Evolutionary conservation across 2,329 filamentous ascomycete species (phyloP), one percentile per base, ranked within the genome.

Genomic region (Penicillium expansum): DNA sequence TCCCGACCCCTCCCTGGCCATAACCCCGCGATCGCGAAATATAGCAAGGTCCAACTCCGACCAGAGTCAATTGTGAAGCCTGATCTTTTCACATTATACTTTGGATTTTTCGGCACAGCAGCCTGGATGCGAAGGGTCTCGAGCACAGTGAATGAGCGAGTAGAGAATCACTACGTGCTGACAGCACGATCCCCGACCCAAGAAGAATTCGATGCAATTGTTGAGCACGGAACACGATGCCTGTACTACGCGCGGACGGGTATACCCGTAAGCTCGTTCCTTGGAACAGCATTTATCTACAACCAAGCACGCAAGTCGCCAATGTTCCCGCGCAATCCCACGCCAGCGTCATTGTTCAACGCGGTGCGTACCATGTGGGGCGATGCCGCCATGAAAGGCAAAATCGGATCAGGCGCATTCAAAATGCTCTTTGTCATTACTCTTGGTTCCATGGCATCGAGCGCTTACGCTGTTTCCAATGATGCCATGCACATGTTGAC

Each of bases 191-290:
- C 54, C 7, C 65, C 66, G 3, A 73, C 70, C 2, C 73, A 76
- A 54, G 65, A 68, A 9, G 73, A 76, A 51, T 44, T 74, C 22
- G 72, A 75, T 57, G 67, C 67, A 20, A 62, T 72, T 35, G 64
- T 69, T 20, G 55, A 59, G n/a, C 57, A 63, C 41, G 38, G 50
- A 47, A 65, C 67, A 22, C 58, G 50, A 3, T 24, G 41, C 30
- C n/a, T 69, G 1, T 68, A 71, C 57, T 48, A 65, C 35, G 29
- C 49, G n/a, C 60, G 65, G 11, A 42, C 61, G 5, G 69, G 65
- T 2, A 20, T 62, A 4, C 67, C 64, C n/a, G 10, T 64, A n/a
- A 62, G 58, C 13, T 48, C 60, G 11, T 32, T 59, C 10, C 22
- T 56, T 2, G 58, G 62, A 2, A 38, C 57, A 3, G 55, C 56